Evolutionary conservation across 2,329 filamentous ascomycete species (phyloP), one percentile per base, ranked within the genome.

Genomic region (Colletotrichum plurivorum): DNA sequence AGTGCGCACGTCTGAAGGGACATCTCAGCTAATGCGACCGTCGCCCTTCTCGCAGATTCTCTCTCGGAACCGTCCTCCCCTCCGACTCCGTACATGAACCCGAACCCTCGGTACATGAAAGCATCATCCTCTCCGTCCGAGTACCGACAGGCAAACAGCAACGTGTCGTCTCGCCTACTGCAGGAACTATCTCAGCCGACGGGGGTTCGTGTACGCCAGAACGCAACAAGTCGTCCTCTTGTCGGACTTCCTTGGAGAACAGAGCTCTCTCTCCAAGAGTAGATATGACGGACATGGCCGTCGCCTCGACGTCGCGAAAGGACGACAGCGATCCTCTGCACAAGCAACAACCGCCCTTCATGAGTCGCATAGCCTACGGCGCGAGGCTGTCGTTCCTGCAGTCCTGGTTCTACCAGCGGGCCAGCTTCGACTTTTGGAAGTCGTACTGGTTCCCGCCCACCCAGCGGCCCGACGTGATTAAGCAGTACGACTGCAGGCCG

Each of bases 381-480:
- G 65, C 63, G 43, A 71, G 67, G 56, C 49, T 71, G 16, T 63
- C 63, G 20, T 22, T 53, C 13, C 15, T 71, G 25, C 63, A 71
- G 61, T 59, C 52, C 7, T 60, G 59, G 46, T 63, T 64, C 67
- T 58, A 63, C 15, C 71, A 71, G 43, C 52, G 51, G 2, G 67
- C 60, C 15, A 67, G 67, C 52, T 56, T 64, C 53, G 54, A 68
- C 46, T 58, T 58, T 36, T 68, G 63, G 56, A 45, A 63, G 49
- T 46, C 62, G 15, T 71, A 63, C 20, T 71, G 70, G 36, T 67
- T 49, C 16, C 70, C 67, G 7, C 59, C 54, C 1, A n/a, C 31
- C 13, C 27, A 54, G 31, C 41, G 57, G n/a, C 71, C 71, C 22
- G 70, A 72, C 36, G 56, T 72, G n/a, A 62, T 71, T 54, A 72